Percentiles rank a stretch among this genome's conserved stretches.
These are phyloP conservation scores for Ceratocystis lukuohia DNA, from an alignment of 2,329 filamentous ascomycete species.

Conservation along the genomic window DNA sequence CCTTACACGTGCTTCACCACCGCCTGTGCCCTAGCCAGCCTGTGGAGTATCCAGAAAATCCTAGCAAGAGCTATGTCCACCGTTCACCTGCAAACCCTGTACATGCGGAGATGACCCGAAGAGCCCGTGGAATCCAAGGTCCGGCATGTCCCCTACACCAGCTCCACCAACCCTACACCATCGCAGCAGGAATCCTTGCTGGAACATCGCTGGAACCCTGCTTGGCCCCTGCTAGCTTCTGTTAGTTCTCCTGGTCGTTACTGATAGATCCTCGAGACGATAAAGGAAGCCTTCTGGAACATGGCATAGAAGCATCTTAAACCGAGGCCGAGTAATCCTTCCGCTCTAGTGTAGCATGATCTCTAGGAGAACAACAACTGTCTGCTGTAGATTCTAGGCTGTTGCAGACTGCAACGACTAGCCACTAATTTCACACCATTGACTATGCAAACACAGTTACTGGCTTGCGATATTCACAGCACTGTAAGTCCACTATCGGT, in stretches of 20 bases:
- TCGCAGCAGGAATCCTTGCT: background rate
- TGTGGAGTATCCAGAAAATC: slow-evolving; percentile 7
- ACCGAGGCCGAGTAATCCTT: background rate
- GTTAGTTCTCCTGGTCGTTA: background rate
- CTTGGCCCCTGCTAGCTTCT: too few species aligned
- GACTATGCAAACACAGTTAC: too few species aligned
- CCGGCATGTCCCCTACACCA: slow-evolving; percentile 7
- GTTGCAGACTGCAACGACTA: too few species aligned
- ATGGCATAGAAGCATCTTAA: slow-evolving; percentile 10
- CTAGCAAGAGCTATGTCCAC: slow-evolving; percentile 7
- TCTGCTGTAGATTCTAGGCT: too few species aligned
- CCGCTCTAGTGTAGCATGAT: background rate
- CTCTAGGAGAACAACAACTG: too few species aligned
- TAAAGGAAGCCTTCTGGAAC: slow-evolving; percentile 15
- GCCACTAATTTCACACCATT: background rate
- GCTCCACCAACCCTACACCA: background rate
- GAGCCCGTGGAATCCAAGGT: background rate
- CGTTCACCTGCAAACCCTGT: slow-evolving; percentile 4
- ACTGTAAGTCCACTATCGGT: background rate
- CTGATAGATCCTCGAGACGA: background rate
- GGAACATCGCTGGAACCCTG: too few species aligned
- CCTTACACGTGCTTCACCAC: slow-evolving; percentile 8
- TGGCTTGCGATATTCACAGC: too few species aligned
- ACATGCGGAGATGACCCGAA: slow-evolving; percentile 9
- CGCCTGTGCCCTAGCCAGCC: background rate